Evolutionary conservation across 768 basidiomycete genomes (phyloP).

Genomic region (Phylloporus sp.): DNA sequence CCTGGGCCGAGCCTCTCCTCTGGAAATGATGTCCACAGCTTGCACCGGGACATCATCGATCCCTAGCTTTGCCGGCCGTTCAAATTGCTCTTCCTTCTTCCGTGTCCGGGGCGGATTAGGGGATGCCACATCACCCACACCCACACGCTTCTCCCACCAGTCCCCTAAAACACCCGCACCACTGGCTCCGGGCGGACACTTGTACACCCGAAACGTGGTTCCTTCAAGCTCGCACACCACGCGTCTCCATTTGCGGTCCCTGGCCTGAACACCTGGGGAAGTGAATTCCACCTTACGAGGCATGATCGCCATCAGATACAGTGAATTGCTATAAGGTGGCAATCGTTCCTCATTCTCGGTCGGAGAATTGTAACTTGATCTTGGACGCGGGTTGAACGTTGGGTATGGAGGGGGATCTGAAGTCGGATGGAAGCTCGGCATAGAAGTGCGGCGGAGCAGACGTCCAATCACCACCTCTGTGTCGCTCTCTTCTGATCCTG

Average conservation of each 20-base stretch:
- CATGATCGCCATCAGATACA: constrained; percentile 78
- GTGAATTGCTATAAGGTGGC: constrained; percentile 75
- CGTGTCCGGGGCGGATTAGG: constrained; percentile 25
- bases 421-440: constrained; percentile 62
- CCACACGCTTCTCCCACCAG: constrained; percentile 78
- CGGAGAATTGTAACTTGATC: constrained; percentile 29
- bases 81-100: constrained; percentile 24
- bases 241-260: constrained; percentile 89
- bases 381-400: constrained; percentile 34
- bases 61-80: constrained; percentile 23
- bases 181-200: constrained; percentile 39
- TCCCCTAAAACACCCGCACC: constrained; percentile 56
- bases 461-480: constrained; percentile 34
- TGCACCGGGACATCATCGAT: constrained; percentile 10
- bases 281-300: constrained; percentile 93
- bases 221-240: constrained; percentile 89
- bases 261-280: constrained; percentile 79
- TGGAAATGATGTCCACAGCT: background rate
- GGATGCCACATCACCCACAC: constrained; percentile 57
- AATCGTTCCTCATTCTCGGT: constrained; percentile 85
- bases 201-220: constrained; percentile 80
- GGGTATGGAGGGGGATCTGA: constrained; percentile 70
- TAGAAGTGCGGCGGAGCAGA: constrained; percentile 58
- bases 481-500: constrained; percentile 19
- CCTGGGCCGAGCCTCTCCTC: constrained; percentile 8